These are phyloP conservation scores for Zizania palustris DNA, from an alignment of 202 grass and related monocot genomes.

Conservation along the genomic window DNA sequence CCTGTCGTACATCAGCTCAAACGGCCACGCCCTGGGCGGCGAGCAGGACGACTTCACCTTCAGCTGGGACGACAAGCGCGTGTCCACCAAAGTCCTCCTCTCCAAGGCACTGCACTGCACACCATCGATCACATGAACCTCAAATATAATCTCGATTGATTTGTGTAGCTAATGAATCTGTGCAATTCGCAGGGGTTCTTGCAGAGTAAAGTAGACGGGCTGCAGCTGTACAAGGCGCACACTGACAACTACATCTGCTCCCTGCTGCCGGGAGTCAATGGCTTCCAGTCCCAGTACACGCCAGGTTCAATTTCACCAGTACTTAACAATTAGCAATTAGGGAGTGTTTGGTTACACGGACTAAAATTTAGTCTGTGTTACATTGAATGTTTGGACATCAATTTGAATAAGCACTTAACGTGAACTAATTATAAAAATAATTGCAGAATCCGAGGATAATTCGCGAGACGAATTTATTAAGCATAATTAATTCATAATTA, in stretches of 20 bases:
- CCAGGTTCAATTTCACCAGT: slow-evolving; percentile 32
- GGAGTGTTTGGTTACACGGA: no score
- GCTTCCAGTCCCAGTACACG: slow-evolving; percentile 66
- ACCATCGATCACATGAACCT: no score
- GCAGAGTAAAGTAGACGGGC: slow-evolving; percentile 41
- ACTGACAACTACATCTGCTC: slow-evolving; percentile 69
- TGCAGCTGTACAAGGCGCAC: slow-evolving; percentile 68
- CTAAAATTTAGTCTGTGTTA: no score
- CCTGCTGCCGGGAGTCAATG: slow-evolving; percentile 46
- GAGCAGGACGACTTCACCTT: slow-evolving; percentile 74
- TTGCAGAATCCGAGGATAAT: no score
- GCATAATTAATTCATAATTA: no score
- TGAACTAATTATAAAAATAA: no score
- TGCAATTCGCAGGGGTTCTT: slow-evolving; percentile 45
- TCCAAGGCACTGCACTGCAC: slow-evolving; percentile 47
- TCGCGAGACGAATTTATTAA: no score
- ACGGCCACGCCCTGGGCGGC: slow-evolving; percentile 53
- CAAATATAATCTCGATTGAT: no score
- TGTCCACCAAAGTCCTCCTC: slow-evolving; percentile 70
- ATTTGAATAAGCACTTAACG: no score
- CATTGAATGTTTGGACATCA: no score
- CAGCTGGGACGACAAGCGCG: slow-evolving; percentile 87
- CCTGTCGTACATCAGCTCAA: slow-evolving; percentile 68
- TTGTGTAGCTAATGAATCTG: not conserved
- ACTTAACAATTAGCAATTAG: no score